A percentile compares a stretch with the other conserved stretches of the same genome.
Conservation (phyloP, 2,329 filamentous ascomycete species). For the Aspergillus sp. region DNA sequence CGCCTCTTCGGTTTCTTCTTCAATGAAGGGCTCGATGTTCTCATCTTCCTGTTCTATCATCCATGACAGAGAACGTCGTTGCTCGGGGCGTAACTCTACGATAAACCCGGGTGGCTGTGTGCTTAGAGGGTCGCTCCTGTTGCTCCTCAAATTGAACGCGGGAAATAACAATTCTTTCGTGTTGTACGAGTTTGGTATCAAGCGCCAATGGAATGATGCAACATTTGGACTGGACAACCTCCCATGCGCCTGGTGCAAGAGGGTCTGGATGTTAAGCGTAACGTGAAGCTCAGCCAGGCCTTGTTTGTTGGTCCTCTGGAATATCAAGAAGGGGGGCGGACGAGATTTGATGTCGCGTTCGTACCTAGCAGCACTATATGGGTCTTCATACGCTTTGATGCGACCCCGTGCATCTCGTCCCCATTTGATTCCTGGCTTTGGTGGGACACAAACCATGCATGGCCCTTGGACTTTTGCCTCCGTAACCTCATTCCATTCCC, state of each 20-base stretch:
- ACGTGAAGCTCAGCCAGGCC: constrained; percentile 39
- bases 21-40: constrained; percentile 41
- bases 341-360: constrained; percentile 53
- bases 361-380: constrained; percentile 49
- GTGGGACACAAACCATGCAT: constrained; percentile 34
- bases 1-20: constrained; percentile 60
- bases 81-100: constrained; percentile 50
- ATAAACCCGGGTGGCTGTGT: constrained; percentile 38
- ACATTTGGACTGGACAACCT: constrained; percentile 21
- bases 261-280: constrained; percentile 38
- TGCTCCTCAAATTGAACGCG: constrained; percentile 45
- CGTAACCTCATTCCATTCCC: constrained; percentile 29
- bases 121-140: constrained; percentile 35
- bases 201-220: constrained; percentile 43
- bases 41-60: constrained; percentile 57
- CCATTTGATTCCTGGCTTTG: constrained; percentile 36
- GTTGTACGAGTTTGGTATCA: constrained; percentile 47
- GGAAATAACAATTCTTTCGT: constrained; percentile 33
- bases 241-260: constrained; percentile 37
- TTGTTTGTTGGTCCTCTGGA: constrained; percentile 31
- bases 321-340: constrained; percentile 44
- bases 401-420: constrained; percentile 26
- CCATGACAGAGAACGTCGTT: constrained; percentile 59
- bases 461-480: background rate
- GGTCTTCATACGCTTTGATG: constrained; percentile 52